Conservation (phyloP, 306 rosid genomes). For the Quercus aquifolioides region DNA sequence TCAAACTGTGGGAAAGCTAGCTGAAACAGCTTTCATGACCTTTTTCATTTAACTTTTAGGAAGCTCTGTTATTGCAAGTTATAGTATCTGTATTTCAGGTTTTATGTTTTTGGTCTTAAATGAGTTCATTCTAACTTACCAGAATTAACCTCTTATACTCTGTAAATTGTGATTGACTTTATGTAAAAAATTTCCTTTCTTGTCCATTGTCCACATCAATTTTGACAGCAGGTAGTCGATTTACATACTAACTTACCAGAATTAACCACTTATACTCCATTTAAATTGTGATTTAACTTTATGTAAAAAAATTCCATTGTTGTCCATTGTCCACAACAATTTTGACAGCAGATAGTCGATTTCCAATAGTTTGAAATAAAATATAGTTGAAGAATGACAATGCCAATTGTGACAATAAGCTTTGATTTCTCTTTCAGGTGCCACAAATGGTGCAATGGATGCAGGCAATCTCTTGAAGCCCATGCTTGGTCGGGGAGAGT, state of each 20-base stretch:
- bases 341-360: background rate
- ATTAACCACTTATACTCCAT: background rate
- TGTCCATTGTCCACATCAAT: background rate
- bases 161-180: conserved; percentile 1
- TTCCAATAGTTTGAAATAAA: conserved; percentile 5
- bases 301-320: background rate
- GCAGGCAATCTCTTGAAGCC: conserved; percentile 99
- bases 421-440: conserved; percentile 55
- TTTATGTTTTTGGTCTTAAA: background rate
- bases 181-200: conserved; percentile 1
- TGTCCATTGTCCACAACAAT: background rate
- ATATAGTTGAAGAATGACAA: conserved; percentile 5
- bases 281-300: background rate
- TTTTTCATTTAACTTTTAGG: background rate
- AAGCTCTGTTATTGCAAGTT: background rate
- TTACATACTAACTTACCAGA: background rate
- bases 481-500: conserved; percentile 99
- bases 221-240: too few relatives aligned
- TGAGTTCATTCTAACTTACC: background rate
- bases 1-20: background rate
- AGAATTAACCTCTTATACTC: conserved; percentile 5
- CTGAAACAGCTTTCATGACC: conserved; percentile 2
- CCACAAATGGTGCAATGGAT: conserved; percentile 98
- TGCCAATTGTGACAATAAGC: conserved; percentile 11
- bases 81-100: background rate